Evolutionary conservation across 345 rosid genomes (phyloP).

Genomic region (Eucalyptus erythrocorys): DNA sequence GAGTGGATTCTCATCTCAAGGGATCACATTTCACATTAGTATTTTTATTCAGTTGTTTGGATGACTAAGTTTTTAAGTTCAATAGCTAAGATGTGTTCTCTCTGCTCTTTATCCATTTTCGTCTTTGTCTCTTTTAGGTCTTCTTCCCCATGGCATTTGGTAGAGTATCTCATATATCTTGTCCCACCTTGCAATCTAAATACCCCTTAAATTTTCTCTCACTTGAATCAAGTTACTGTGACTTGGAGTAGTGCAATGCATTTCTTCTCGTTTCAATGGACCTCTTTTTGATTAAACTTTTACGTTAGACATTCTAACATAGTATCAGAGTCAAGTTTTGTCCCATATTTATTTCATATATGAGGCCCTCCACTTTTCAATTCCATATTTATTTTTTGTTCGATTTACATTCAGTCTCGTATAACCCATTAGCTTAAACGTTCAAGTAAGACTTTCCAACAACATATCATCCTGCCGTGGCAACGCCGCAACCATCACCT

Average conservation of each 20-base stretch:
- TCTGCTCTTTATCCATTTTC: not conserved
- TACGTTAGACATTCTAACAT: not conserved
- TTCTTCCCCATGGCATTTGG: not conserved
- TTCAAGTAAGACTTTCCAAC: not conserved
- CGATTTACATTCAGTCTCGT: not conserved
- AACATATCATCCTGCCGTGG: not conserved
- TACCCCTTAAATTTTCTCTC: no score
- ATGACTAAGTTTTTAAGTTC: not conserved
- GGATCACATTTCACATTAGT: not conserved
- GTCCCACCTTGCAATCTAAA: no score
- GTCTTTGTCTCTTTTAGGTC: not conserved
- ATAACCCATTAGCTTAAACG: not conserved
- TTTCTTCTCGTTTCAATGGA: no score
- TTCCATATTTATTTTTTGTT: not conserved
- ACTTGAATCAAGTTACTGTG: no score
- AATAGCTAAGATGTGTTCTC: not conserved
- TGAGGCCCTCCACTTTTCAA: not conserved
- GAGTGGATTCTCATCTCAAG: not conserved
- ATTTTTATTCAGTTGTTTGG: not conserved
- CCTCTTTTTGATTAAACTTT: no score
- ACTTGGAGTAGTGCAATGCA: no score
- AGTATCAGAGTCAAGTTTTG: accelerated
- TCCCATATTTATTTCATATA: not conserved
- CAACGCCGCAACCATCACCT: not conserved
- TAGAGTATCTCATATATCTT: not conserved